Base-by-base conservation (phyloP, 345 rosid genomes). In the Eucalyptus lansdowneana region DNA sequence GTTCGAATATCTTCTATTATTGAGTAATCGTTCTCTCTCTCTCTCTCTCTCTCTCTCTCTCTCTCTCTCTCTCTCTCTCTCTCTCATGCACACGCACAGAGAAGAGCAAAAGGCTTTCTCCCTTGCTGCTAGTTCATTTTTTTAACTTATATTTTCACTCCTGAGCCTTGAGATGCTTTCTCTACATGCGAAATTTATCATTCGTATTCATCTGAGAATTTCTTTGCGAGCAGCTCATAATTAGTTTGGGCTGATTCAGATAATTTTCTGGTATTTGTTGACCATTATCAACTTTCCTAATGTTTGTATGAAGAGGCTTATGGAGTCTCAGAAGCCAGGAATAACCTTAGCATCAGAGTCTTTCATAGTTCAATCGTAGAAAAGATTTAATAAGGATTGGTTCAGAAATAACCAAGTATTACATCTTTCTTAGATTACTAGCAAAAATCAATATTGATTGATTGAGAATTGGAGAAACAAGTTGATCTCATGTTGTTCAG, bases 1-100 rank as follows among this genome's bases (percentile, higher is more conserved):
- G 99, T 95, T 90, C 2, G 81, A 49, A 86, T 12, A 49, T 16
- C 34, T 42, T 31, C 60, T 49, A 85, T 49, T 31, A 85, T 88
- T 76, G 83, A 76, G 83, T 76, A 76, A 40, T 76, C 15, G 29
- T 22, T 76, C 45, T 29, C 34, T 62, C 69, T 25, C 65, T 62
- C 67, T 65, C 67, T 69, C 80, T 69, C 81, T 69, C 44, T 21
- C 47, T 76, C 83, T 62, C 69, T 25, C 65, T 60, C n/a, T n/a
- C n/a, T n/a, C n/a, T 76, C 45, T 29, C 34, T 62, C 69, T 25
- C 65, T 62, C 67, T 65, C 67, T 69, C 80, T 69, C 81, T 69
- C 44, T 21, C 47, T 76, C 83, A 37, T 44, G 24, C 83, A 3
- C 25, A 6, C 29, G 3, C 27, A 72, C 25, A 37, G 47, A 76